Evolutionary conservation across 2,329 filamentous ascomycete species (phyloP), one percentile per base, ranked within the genome.

Genomic region (Neofusicoccum sp.): DNA sequence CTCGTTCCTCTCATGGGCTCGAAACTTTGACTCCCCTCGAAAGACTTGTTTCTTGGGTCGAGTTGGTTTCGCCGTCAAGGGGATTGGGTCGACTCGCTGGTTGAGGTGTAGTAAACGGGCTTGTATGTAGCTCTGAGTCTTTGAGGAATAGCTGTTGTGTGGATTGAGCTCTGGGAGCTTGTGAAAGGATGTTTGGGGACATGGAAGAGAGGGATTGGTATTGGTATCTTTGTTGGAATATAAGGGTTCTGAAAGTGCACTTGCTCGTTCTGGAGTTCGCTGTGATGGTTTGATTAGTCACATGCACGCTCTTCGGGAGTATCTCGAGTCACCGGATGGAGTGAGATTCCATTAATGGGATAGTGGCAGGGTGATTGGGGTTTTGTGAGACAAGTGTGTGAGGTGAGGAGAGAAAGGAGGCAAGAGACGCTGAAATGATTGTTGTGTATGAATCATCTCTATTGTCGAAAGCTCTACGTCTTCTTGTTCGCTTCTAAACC

Each of bases 11-110:
- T 54, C 28, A 28, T 61, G 59, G 59, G 56, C 43, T 61, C 43
- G 60, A 65, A 47, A 64, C 67, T 67, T 70, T 60, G 68, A 70
- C 67, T 70, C 67, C 29, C 58, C 33, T 56, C 33, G 37, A 34
- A n/a, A 9, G 12, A 5, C 22, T 41, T 58, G 39, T 33, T 22
- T 62, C 36, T 28, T 29, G 28, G 47, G 56, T 61, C 44, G 63
- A 59, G 60, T 64, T 64, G 60, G 63, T 58, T 63, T 43, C 7
- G n/a, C 31, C 28, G 16, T 45, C 29, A 43, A 22, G 54, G 31
- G 34, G 48, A 36, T 1, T 44, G 16, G 52, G 44, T 52, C 56
- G 60, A 54, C 44, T 45, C 39, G 48, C 16, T 22, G 12, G 56
- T 3, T 28, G 33, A 34, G 36, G 6, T 28, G 60, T 9, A 44